These are phyloP conservation scores for Xylaria sp. DNA, from an alignment of 2,329 filamentous ascomycete species.

Conservation along the genomic window DNA sequence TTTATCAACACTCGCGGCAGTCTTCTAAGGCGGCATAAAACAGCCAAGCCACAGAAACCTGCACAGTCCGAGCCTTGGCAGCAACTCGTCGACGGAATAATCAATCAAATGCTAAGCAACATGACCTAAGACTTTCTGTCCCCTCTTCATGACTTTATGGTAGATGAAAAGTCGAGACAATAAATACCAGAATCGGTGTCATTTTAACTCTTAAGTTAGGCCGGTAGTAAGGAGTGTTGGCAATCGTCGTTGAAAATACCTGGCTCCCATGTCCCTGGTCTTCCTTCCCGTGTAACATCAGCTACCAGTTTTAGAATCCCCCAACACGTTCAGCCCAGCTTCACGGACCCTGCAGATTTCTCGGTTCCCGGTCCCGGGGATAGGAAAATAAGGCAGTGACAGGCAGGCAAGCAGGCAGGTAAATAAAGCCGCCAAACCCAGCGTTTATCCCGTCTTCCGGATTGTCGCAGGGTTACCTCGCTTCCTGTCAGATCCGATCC, in stretches of 20 bases:
- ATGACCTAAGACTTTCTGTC: background rate
- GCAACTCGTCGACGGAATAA: constrained; percentile 10
- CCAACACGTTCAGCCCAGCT: constrained; percentile 24
- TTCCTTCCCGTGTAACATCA: constrained; percentile 14
- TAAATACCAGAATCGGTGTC: background rate
- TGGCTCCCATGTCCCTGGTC: background rate
- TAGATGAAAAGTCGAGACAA: background rate
- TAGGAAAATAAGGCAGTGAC: constrained; percentile 12
- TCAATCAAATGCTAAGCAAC: constrained; percentile 11
- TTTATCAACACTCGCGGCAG: constrained; percentile 7
- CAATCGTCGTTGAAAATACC: background rate
- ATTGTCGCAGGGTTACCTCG: constrained; percentile 19
- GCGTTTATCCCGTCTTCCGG: constrained; percentile 16
- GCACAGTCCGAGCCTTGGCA: constrained; percentile 1
- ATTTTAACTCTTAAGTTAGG: background rate
- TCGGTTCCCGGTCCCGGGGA: constrained; percentile 17
- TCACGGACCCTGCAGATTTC: constrained; percentile 12
- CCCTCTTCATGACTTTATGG: background rate
- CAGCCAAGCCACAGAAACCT: constrained; percentile 6
- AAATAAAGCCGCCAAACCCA: background rate
- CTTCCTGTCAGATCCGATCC: constrained; percentile 24
- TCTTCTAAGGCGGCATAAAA: constrained; percentile 18
- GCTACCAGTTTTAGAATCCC: constrained; percentile 18
- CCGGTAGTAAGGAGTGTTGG: background rate
- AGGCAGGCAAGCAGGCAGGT: too few relatives aligned